Percentiles rank a stretch among this genome's conserved stretches.
These are phyloP conservation scores for Lomentospora prolificans DNA, from an alignment of 2,329 filamentous ascomycete genomes.

Conservation along the genomic window DNA sequence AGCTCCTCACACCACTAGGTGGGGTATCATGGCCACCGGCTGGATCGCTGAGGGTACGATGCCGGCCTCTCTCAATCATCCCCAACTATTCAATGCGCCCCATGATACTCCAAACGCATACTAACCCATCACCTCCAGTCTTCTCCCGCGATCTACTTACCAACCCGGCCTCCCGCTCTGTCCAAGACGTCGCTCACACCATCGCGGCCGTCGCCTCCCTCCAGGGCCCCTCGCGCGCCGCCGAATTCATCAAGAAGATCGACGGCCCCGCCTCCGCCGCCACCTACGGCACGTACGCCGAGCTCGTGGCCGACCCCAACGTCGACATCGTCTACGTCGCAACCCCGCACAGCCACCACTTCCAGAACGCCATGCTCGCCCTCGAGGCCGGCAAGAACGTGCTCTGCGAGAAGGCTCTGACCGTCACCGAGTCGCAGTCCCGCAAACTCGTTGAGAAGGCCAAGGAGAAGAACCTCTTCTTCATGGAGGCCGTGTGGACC, in stretches of 20 bases:
- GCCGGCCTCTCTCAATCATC: background rate
- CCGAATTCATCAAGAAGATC: slow-evolving; percentile 61
- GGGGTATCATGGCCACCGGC: slow-evolving; percentile 53
- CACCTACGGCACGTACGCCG: slow-evolving; percentile 72
- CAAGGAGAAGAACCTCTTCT: slow-evolving; percentile 59
- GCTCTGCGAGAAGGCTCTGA: slow-evolving; percentile 84
- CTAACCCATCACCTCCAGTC: slow-evolving; percentile 23
- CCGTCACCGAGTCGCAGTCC: slow-evolving; percentile 70
- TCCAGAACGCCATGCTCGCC: slow-evolving; percentile 80
- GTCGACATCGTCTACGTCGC: slow-evolving; percentile 84
- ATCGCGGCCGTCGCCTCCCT: slow-evolving; percentile 76
- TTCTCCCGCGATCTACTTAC: slow-evolving; percentile 72
- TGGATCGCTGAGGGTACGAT: slow-evolving; percentile 45
- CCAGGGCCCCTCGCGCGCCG: slow-evolving; percentile 57
- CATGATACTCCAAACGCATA: too few species aligned
- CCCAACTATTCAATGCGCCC: too few species aligned
- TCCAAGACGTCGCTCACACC: slow-evolving; percentile 64
- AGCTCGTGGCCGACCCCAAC: slow-evolving; percentile 67
- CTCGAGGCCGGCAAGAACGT: slow-evolving; percentile 79
- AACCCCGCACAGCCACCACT: slow-evolving; percentile 87
- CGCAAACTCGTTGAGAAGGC: slow-evolving; percentile 64
- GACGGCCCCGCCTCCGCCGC: slow-evolving; percentile 58
- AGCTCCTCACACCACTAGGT: slow-evolving; percentile 38
- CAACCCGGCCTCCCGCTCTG: slow-evolving; percentile 59
- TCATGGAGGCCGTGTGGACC: slow-evolving; percentile 89